Evolutionary conservation across 2,329 filamentous ascomycete species (phyloP).

Genomic region (Sporothrix dimorphospora): DNA sequence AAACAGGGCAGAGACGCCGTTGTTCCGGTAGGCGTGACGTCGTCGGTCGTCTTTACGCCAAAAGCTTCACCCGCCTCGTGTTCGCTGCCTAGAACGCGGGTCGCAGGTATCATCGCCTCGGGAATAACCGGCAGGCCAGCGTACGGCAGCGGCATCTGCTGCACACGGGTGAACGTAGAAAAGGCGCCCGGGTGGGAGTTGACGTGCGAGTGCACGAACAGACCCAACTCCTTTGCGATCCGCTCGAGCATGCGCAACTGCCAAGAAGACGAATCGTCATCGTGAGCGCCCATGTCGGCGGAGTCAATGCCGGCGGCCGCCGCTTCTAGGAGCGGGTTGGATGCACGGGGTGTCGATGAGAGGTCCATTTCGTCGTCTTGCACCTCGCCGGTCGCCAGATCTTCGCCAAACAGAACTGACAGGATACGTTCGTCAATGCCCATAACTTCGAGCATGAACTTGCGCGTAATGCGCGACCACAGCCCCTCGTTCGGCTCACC

Average conservation of each 20-base stretch:
- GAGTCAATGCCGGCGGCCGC: slow-evolving; percentile 35
- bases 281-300: slow-evolving; percentile 37
- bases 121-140: slow-evolving; percentile 72
- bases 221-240: slow-evolving; percentile 83
- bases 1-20: slow-evolving; percentile 50
- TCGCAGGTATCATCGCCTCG: slow-evolving; percentile 47
- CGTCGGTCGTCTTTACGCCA: slow-evolving; percentile 14
- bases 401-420: slow-evolving; percentile 84
- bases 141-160: slow-evolving; percentile 70
- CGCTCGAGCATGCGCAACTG: slow-evolving; percentile 79
- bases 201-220: slow-evolving; percentile 79
- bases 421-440: slow-evolving; percentile 86
- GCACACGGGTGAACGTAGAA: slow-evolving; percentile 72
- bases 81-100: slow-evolving; percentile 25
- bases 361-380: slow-evolving; percentile 38
- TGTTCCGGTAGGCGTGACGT: slow-evolving; percentile 31
- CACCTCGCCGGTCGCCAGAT: slow-evolving; percentile 57
- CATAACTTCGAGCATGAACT: slow-evolving; percentile 85
- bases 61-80: slow-evolving; percentile 4
- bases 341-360: slow-evolving; percentile 53
- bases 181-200: slow-evolving; percentile 84
- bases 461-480: slow-evolving; percentile 79
- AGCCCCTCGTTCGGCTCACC: slow-evolving; percentile 62
- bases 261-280: slow-evolving; percentile 56
- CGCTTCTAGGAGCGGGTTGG: slow-evolving; percentile 36